Percentiles rank a stretch among this genome's conserved stretches.
These are phyloP conservation scores for Termitomyces sp. DNA, from an alignment of 768 basidiomycete species.

Conservation along the genomic window DNA sequence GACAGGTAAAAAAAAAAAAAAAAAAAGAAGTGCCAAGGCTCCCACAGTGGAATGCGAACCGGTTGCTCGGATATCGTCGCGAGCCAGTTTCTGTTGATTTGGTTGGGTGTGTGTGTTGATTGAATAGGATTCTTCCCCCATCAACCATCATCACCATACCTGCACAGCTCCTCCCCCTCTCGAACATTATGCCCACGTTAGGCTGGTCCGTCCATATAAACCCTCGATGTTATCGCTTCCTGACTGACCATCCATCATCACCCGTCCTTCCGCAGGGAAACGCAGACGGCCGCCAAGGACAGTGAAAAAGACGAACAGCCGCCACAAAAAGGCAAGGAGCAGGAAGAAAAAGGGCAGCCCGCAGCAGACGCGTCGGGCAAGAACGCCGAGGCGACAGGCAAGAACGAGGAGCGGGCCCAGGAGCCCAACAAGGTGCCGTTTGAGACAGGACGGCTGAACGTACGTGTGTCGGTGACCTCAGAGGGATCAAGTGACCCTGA, in stretches of 20 bases:
- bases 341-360: neutral
- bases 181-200: slow-evolving; percentile 5
- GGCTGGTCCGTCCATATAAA: slow-evolving; percentile 1
- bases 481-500: slow-evolving; percentile 28
- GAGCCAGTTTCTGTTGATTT: neutral
- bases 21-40: neutral
- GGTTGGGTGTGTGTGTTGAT: neutral
- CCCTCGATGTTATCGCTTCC: neutral
- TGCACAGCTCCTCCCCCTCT: neutral
- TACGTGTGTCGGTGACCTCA: slow-evolving; percentile 24
- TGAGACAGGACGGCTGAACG: slow-evolving; percentile 20
- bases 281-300: slow-evolving; percentile 9
- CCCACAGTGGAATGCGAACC: neutral
- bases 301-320: slow-evolving; percentile 5
- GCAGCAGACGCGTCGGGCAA: slow-evolving; percentile 7
- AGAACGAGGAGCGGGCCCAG: slow-evolving; percentile 6
- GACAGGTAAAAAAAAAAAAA: too few relatives aligned
- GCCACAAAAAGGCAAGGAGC: slow-evolving; percentile 6
- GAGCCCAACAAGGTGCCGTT: slow-evolving; percentile 6
- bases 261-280: slow-evolving; percentile 16
- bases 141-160: slow-evolving; percentile 2
- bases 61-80: neutral
- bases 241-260: slow-evolving; percentile 20
- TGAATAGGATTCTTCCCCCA: slow-evolving; percentile 2
- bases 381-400: neutral